Percentiles rank a stretch among this genome's conserved stretches.
These are phyloP conservation scores for Colletotrichum sp. DNA, from an alignment of 2,329 filamentous ascomycete species.

Conservation along the genomic window DNA sequence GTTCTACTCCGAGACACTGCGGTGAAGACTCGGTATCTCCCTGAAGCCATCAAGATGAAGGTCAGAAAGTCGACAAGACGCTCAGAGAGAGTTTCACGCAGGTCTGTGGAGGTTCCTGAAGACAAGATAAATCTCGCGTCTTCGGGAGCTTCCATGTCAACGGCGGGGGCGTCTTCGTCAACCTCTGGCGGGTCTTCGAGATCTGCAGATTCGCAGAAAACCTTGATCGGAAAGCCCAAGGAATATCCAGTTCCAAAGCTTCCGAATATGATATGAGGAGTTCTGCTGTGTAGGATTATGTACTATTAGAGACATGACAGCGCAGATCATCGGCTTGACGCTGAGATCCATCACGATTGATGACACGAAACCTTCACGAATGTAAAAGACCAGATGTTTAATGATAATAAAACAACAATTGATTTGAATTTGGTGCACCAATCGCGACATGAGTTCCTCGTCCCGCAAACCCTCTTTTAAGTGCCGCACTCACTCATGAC, in stretches of 20 bases:
- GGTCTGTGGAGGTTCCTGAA: background rate
- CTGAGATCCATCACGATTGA: background rate
- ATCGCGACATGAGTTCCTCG: background rate
- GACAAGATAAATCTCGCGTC: background rate
- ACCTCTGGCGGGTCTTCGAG: background rate
- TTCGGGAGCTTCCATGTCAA: conserved; percentile 7
- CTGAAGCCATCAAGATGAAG: conserved; percentile 4
- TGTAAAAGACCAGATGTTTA: background rate
- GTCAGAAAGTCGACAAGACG: background rate
- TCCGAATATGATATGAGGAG: background rate
- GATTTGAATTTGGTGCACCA: background rate
- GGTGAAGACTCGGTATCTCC: background rate
- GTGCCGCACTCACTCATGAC: background rate
- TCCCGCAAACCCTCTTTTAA: background rate
- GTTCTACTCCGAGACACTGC: conserved; percentile 11
- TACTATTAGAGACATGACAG: background rate
- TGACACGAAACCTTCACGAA: background rate
- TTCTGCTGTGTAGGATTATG: background rate
- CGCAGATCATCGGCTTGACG: background rate
- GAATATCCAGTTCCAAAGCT: background rate
- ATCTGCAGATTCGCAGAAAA: conserved; percentile 1
- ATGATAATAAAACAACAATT: background rate
- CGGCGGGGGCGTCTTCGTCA: background rate
- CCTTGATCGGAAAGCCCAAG: background rate
- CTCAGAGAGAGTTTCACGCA: background rate